Conservation (phyloP, 2,329 filamentous ascomycete species). For the Lachnellula arida region DNA sequence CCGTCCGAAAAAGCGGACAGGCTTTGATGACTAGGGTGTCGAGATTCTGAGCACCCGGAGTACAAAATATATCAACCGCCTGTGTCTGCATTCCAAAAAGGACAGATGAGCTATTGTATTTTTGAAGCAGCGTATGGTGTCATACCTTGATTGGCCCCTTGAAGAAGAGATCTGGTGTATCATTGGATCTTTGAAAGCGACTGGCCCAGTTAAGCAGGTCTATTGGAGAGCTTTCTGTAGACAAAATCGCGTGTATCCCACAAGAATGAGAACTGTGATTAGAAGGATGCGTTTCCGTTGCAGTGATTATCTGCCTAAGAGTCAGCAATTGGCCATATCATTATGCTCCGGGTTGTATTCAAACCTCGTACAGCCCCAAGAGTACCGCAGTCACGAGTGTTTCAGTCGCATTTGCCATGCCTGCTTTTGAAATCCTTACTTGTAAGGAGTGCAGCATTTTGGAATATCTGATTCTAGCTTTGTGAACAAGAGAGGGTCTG, state of each 20-base stretch:
- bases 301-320: background rate
- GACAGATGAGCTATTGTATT: too few relatives aligned
- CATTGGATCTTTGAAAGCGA: background rate
- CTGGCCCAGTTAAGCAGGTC: background rate
- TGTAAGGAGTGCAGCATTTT: constrained; percentile 10
- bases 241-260: constrained; percentile 10
- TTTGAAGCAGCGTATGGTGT: too few relatives aligned
- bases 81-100: too few relatives aligned
- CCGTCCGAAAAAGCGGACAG: background rate
- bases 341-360: background rate
- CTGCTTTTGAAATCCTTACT: constrained; percentile 6
- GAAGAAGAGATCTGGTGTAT: too few relatives aligned
- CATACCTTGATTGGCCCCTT: background rate
- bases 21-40: background rate
- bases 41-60: background rate
- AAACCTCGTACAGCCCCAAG: constrained; percentile 20
- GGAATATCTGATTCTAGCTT: constrained; percentile 10
- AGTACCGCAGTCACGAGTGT: constrained; percentile 15
- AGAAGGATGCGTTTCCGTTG: background rate
- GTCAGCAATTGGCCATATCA: background rate
- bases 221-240: background rate
- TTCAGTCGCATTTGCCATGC: constrained; percentile 1
- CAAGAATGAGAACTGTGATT: constrained; percentile 13
- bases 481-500: constrained; percentile 8
- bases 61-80: too few relatives aligned